These are phyloP conservation scores for Didymella sp. DNA, from an alignment of 2,329 filamentous ascomycete genomes.

Conservation along the genomic window DNA sequence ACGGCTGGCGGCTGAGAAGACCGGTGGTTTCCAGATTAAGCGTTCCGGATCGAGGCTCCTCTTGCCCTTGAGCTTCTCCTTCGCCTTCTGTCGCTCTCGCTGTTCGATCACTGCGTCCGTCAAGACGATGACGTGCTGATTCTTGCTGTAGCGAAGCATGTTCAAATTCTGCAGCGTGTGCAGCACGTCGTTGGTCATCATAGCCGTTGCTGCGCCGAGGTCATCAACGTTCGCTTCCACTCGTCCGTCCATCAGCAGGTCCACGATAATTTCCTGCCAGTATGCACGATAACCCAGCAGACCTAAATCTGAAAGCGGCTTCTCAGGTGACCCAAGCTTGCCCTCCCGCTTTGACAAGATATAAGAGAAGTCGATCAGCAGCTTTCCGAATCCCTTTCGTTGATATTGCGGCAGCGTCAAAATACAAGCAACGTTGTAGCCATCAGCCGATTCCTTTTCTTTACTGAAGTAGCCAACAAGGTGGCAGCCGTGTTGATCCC, in stretches of 20 bases:
- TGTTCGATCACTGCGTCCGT: constrained; percentile 79
- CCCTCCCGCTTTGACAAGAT: constrained; percentile 94
- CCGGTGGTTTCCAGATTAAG: constrained; percentile 94
- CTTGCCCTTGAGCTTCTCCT: constrained; percentile 79
- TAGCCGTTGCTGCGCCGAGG: constrained; percentile 78
- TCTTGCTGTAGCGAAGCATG: constrained; percentile 95
- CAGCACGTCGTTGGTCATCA: constrained; percentile 97
- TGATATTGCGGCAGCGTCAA: constrained; percentile 96
- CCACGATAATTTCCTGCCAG: constrained; percentile 94
- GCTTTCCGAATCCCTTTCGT: constrained; percentile 87
- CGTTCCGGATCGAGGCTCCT: constrained; percentile 76
- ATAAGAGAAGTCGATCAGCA: constrained; percentile 97
- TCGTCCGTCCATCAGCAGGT: constrained; percentile 73
- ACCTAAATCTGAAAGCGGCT: constrained; percentile 92
- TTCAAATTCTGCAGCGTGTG: constrained; percentile 92
- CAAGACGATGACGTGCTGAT: constrained; percentile 94
- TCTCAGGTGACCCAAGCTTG: constrained; percentile 95
- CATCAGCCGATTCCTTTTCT: constrained; percentile 95
- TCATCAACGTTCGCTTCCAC: constrained; percentile 84
- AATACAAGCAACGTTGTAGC: constrained; percentile 98
- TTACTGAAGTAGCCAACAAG: constrained; percentile 99
- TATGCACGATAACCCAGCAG: constrained; percentile 94
- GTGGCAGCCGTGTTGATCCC: constrained; percentile 88
- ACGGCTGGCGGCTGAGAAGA: constrained; percentile 86
- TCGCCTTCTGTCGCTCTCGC: constrained; percentile 74